Conservation (phyloP, 176 grass and related monocot species). For the Panicum miliaceum region DNA sequence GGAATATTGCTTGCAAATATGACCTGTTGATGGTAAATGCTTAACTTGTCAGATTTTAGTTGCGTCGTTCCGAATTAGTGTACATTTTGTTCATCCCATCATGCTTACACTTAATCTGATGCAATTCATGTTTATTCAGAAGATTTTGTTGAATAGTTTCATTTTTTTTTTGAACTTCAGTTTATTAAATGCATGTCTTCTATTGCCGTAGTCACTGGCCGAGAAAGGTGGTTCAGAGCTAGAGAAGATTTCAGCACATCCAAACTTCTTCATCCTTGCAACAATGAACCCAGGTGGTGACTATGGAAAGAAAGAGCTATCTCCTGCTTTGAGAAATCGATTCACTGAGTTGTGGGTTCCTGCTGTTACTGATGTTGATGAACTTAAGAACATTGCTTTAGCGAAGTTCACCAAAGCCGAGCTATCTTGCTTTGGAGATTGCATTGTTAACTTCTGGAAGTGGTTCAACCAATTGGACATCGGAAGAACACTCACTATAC, state of each 20-base stretch:
- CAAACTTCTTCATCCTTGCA: slow-evolving; percentile 86
- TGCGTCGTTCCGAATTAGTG: background rate
- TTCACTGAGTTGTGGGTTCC: slow-evolving; percentile 99
- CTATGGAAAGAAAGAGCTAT: slow-evolving; percentile 96
- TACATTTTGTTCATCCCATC: background rate
- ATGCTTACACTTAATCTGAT: slow-evolving; percentile 9
- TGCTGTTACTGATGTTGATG: slow-evolving; percentile 70
- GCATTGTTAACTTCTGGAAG: slow-evolving; percentile 87
- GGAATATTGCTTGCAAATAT: slow-evolving; percentile 21
- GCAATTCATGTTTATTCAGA: slow-evolving; percentile 4
- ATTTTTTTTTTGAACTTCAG: background rate
- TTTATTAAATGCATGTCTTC: slow-evolving; percentile 32
- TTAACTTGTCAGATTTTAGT: background rate
- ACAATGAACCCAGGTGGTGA: slow-evolving; percentile 99
- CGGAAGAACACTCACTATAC: slow-evolving; percentile 77
- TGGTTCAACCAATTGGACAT: slow-evolving; percentile 92
- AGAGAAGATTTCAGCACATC: slow-evolving; percentile 84
- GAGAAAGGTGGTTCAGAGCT: slow-evolving; percentile 92
- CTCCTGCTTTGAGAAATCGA: slow-evolving; percentile 86
- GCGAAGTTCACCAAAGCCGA: slow-evolving; percentile 65
- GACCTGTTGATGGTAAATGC: background rate
- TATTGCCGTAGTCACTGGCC: slow-evolving; percentile 68
- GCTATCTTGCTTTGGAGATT: slow-evolving; percentile 63
- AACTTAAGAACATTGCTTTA: slow-evolving; percentile 73
- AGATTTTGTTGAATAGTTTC: background rate